Conservation (phyloP, 2,329 filamentous ascomycete species). For the Thelonectria discophora region DNA sequence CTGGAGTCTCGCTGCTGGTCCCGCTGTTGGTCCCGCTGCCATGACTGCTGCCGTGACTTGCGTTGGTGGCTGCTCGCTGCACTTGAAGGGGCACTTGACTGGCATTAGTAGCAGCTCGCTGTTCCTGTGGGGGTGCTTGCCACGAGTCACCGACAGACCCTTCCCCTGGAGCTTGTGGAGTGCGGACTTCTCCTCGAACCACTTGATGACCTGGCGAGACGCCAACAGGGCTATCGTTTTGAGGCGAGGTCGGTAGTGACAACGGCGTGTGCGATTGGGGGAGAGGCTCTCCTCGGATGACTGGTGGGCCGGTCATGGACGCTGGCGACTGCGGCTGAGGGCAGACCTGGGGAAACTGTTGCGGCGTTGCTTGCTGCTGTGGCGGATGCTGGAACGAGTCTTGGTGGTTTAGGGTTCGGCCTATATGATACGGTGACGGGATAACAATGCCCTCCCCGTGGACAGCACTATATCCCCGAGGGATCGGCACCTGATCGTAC, state of each 20-base stretch:
- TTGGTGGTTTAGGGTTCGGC: conserved; percentile 28
- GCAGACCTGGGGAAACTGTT: conserved; percentile 21
- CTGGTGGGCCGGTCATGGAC: conserved; percentile 3
- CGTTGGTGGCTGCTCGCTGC: not conserved
- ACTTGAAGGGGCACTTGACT: conserved; percentile 17
- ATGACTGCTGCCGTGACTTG: conserved; percentile 16
- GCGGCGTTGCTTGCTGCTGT: conserved; percentile 26
- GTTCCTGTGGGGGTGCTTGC: conserved; percentile 15
- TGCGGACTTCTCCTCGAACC: conserved; percentile 4
- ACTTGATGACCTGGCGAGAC: conserved; percentile 1
- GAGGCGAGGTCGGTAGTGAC: conserved; percentile 16
- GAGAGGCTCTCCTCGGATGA: conserved; percentile 3
- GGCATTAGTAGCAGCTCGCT: conserved; percentile 21
- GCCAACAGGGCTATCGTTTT: conserved; percentile 11
- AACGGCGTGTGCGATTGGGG: not conserved
- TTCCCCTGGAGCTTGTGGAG: not conserved
- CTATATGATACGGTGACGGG: conserved; percentile 42
- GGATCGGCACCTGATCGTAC: conserved; percentile 52
- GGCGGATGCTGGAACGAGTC: conserved; percentile 21
- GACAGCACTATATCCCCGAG: conserved; percentile 48
- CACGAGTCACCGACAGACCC: conserved; percentile 5
- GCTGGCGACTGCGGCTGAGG: conserved; percentile 29
- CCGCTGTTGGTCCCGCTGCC: conserved; percentile 20
- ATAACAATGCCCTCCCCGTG: conserved; percentile 48
- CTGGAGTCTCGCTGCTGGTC: conserved; percentile 22